Base-by-base conservation (phyloP, 2,329 filamentous ascomycete species). In the Trichoderma oligosporum region DNA sequence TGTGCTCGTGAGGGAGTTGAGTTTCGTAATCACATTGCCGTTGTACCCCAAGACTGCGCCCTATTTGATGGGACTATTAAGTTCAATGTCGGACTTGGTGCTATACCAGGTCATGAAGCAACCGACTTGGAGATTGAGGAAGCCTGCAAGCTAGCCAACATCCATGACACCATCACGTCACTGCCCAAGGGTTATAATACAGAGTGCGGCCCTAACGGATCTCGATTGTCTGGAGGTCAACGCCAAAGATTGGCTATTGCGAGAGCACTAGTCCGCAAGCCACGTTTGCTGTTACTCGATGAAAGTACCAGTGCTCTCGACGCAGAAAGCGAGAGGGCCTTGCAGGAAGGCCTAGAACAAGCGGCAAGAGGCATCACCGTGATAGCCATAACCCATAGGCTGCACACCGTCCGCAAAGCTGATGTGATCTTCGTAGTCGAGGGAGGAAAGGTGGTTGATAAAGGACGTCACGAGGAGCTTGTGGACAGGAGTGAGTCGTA, bases 261-360 rank as follows among this genome's bases (percentile, higher is more conserved):
- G 0, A 79, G 90, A 22, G 89, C 89, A 0, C 76, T 93, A 2
- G 80, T 91, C 2, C 81, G 89, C 0, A 80, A 82, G 60, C 90
- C 90, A 0, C 80, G 85, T 45, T 77, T 95, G 1, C 71, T 95
- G 16, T 81, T 96, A 36, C 77, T 95, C 0, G 91, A 96, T 65
- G 90, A 95, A 75, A 88, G 88, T 27, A 95, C 90, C 0, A 88
- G 84, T 39, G 87, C 87, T 3, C 77, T 96, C 2, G 90, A 95
- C 65, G 82, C 83, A 0, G 85, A 86, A 65, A 87, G 82, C 48
- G 87, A 89, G 49, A 75, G 77, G 5, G 71, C 85, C 8, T 79
- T 95, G 22, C 82, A 89, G 56, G 78, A 86, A 24, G 86, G 84
- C 0, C 73, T 91, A 41, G 83, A 88, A 70, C 76, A 72, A 59